Base-by-base conservation (phyloP, 2,329 filamentous ascomycete species). In the Paramyrothecium sp. region DNA sequence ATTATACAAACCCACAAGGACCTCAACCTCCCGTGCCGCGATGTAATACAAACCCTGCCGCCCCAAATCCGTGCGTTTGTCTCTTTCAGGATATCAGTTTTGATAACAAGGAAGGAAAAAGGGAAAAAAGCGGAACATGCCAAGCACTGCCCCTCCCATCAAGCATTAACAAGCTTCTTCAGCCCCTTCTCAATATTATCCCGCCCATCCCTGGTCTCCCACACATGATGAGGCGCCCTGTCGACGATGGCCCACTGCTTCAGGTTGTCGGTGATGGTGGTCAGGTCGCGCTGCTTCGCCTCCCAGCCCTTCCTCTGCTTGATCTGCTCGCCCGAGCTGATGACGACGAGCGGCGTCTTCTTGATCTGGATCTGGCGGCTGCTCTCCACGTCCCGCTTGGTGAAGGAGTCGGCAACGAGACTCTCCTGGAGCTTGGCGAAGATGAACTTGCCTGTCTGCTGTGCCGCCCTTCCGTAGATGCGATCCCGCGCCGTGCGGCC, bases 381-480 rank as follows among this genome's bases (percentile, higher is more conserved):
- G 58, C 88, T 90, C 49, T 82, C 78, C 19, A 96, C 87, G 67
- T 99, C 95, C 34, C 90, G 90, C 71, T 88, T 89, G 16, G 92
- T 92, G 63, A 98, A 85, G 1, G 90, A 91, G 62, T 88, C 84
- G 0, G 93, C 93, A 33, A 97, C 92, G 1, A 98, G 81, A 62
- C 89, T 94, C 77, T 99, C 95, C 74, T 99, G 95, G 56, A 99
- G 80, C 74, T 93, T 91, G 4, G 92, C 90, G 71, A 96, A 97
- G 72, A 97, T 89, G 71, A 85, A 89, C 71, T 93, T 96, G 60
- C 90, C 91, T 22, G 81, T 82, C 73, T 96, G 91, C 68, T 92
- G 89, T 0, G 92, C 86, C 5, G 87, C 86, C 49, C 86, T 83
- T 13, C 95, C 95, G 73, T 90, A 96, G 12, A 97, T 87, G 11